phyloP scores from a whole-genome alignment of 1,139 yeast species.

The Saccharomycopsis phalli region DNA sequence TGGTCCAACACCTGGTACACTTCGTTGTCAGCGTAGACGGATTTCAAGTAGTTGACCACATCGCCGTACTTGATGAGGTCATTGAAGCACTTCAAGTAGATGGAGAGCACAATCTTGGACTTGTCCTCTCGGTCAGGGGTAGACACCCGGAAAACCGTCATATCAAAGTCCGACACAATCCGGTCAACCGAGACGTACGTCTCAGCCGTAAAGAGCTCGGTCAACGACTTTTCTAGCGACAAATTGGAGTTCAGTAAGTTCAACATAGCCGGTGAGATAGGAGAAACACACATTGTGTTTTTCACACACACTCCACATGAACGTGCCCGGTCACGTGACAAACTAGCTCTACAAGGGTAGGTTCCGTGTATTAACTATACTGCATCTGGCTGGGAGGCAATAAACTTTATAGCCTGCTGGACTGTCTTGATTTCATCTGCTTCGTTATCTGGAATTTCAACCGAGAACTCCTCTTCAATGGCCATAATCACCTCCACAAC shows the following conservation, averaged over 20 bases:
- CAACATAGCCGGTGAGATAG: constrained; percentile 12
- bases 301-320: too few species aligned
- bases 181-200: constrained; percentile 61
- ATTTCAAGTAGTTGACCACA: constrained; percentile 32
- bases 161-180: constrained; percentile 88
- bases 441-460: constrained; percentile 77
- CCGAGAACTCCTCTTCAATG: constrained; percentile 71
- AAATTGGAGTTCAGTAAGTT: constrained; percentile 17
- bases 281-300: too few species aligned
- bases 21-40: constrained; percentile 32
- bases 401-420: constrained; percentile 72
- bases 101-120: constrained; percentile 55
- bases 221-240: constrained; percentile 17
- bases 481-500: constrained; percentile 88
- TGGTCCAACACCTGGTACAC: constrained; percentile 28
- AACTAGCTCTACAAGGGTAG: neutral
- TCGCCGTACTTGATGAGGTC: constrained; percentile 67
- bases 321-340: neutral
- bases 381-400: constrained; percentile 65
- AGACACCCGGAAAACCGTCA: constrained; percentile 86
- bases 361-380: constrained; percentile 30
- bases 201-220: constrained; percentile 21
- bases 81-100: constrained; percentile 67
- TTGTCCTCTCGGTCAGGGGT: constrained; percentile 57
- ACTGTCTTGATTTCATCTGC: constrained; percentile 79